phyloP scores from a whole-genome alignment of 345 rosid genomes.

The Eucalyptus curtisii region DNA sequence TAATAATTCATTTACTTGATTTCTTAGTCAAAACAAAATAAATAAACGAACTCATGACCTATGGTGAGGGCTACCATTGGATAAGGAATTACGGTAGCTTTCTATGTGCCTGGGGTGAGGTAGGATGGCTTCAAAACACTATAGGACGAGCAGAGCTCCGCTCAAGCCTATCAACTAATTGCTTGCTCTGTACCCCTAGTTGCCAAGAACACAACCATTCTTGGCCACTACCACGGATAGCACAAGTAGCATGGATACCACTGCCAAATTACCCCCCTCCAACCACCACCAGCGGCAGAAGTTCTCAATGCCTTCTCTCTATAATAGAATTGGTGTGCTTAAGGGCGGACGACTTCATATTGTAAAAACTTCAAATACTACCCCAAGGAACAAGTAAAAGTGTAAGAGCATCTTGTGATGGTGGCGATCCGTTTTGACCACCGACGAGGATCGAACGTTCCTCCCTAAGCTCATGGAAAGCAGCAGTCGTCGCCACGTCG shows the following conservation, averaged over 20 bases:
- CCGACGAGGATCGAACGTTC: background rate
- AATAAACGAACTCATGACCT: no score
- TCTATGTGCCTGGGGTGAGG: no score
- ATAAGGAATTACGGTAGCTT: no score
- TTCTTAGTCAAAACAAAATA: no score
- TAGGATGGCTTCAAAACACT: no score
- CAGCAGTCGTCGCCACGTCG: background rate
- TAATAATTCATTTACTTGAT: no score
- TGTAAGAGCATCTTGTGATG: background rate
- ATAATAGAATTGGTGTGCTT: background rate
- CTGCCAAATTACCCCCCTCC: background rate
- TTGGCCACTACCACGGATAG: background rate
- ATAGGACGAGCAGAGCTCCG: no score
- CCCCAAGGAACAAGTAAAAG: background rate
- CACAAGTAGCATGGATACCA: background rate
- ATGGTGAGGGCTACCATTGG: no score
- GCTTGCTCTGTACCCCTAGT: no score
- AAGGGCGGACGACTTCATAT: background rate
- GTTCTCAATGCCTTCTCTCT: background rate
- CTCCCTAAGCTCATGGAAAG: background rate
- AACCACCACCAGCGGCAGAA: background rate
- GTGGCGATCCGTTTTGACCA: accelerated
- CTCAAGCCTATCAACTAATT: no score
- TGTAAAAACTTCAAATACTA: background rate
- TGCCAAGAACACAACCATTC: background rate